Evolutionary conservation across 441 rosid species (phyloP).

Genomic region (Breynia disticha): DNA sequence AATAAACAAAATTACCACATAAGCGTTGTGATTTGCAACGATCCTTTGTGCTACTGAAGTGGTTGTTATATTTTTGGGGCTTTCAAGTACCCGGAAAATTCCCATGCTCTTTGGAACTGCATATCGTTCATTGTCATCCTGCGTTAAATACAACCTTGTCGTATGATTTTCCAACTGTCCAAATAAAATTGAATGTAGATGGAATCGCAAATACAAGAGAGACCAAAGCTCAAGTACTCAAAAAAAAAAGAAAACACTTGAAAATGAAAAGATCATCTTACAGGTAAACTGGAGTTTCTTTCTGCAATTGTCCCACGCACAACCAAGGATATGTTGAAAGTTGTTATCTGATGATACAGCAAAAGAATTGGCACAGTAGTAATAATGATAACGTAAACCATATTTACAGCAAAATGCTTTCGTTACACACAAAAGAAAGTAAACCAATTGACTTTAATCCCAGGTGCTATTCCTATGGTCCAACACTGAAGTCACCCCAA

Average conservation of each 20-base stretch:
- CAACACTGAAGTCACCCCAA: background rate
- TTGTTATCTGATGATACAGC: constrained; percentile 46
- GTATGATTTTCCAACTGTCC: background rate
- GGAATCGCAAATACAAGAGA: no score
- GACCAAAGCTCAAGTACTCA: background rate
- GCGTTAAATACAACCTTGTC: constrained; percentile 13
- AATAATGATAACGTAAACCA: no score
- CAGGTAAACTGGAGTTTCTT: constrained; percentile 30
- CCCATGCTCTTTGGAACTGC: constrained; percentile 75
- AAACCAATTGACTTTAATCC: no score
- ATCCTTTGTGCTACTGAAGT: constrained; percentile 72
- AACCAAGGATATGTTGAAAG: constrained; percentile 79
- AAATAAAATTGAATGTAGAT: no score
- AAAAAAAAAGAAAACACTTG: background rate
- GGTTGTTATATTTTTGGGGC: constrained; percentile 71
- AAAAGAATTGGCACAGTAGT: no score
- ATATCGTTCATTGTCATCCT: constrained; percentile 65
- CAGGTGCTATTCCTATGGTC: background rate
- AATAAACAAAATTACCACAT: constrained; percentile 34
- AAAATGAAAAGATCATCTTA: constrained; percentile 23
- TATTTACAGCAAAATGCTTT: no score
- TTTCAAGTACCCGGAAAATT: constrained; percentile 57
- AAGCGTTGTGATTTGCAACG: constrained; percentile 75
- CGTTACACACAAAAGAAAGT: no score
- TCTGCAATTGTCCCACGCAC: constrained; percentile 88